Evolutionary conservation across 352 stramenopile genomes (phyloP), one percentile per base, ranked within the genome.

Genomic region (Globisporangium radiosum): DNA sequence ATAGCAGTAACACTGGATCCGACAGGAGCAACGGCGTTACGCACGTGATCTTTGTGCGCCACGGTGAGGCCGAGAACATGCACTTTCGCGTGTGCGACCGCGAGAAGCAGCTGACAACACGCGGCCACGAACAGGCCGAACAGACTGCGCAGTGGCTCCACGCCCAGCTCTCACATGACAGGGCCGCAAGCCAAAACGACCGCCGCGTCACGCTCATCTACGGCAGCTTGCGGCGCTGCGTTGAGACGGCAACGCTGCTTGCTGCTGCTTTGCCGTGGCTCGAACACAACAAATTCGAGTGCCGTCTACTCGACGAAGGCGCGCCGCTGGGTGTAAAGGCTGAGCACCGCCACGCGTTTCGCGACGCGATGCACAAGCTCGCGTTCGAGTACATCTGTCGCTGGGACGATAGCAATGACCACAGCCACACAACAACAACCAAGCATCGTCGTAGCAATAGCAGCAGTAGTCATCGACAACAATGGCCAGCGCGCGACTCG

Each of bases 1-100:
- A 38, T 15, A 56, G 38, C n/a, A 38, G 44, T 10, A 38, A 44
- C 6, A 44, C 36, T 10, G 52, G 14, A 25, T 15, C 59, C 0
- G 59, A 65, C 47, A 45, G 59, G 19, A 65, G 53, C 60, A 58
- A 48, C 7, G 71, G 76, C 14, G 68, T 89, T 14, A 81, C 76
- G 9, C 82, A 87, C 48, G 38, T 92, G 25, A 70, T 92, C 38
- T 78, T 94, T 37, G 68, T 94, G 51, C 81, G 84, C 9, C 84
- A 94, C 39, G 84, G 71, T 38, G 84, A 94, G 62, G 76, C 79
- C 0, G 75, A 92, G 56, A 94, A 94, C 62, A 90, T 92, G n/a
- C 82, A 92, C 52, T 94, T 94, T 48, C 68, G 78, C 19, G 80
- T 90, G 2, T 70, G 68, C 14, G 84, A 94, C 57, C 71, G 71